Evolutionary conservation across 495 filamentous ascomycete genomes (phyloP).

Genomic region (Aspergillus conjunctus): DNA sequence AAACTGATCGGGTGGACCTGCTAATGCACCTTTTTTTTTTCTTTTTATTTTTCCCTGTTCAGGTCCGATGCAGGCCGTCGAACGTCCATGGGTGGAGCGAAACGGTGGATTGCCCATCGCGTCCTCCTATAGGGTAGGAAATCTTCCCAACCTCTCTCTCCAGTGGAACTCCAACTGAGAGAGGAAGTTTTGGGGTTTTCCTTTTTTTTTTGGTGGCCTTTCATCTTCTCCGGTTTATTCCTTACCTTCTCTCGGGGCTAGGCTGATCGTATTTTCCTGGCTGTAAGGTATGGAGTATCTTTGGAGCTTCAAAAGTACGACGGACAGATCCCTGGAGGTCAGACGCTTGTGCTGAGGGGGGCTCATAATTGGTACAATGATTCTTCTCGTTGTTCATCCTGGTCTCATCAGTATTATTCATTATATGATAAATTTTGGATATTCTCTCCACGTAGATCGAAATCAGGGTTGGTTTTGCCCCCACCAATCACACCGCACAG

Average conservation of each 20-base stretch:
- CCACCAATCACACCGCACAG: background rate
- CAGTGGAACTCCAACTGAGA: background rate
- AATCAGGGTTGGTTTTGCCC: no score
- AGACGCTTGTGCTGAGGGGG: background rate
- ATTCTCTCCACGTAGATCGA: no score
- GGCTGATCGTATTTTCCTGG: no score
- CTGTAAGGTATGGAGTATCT: no score
- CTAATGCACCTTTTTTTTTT: background rate
- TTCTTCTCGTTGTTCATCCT: no score
- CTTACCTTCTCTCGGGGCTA: background rate
- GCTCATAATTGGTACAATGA: background rate
- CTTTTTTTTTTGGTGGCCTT: background rate
- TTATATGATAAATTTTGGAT: no score
- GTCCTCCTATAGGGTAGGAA: slow-evolving; percentile 4
- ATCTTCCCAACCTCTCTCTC: background rate
- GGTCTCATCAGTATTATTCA: no score
- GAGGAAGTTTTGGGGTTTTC: background rate
- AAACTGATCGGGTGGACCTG: slow-evolving; percentile 3
- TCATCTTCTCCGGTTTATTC: background rate
- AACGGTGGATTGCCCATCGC: slow-evolving; percentile 1
- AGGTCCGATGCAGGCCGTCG: background rate
- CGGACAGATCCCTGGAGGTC: background rate
- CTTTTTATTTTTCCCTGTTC: background rate
- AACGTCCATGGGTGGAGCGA: slow-evolving; percentile 19
- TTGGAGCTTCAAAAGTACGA: background rate